These are phyloP conservation scores for Lagerstroemia speciosa DNA, from an alignment of 345 rosid species.

Conservation along the genomic window DNA sequence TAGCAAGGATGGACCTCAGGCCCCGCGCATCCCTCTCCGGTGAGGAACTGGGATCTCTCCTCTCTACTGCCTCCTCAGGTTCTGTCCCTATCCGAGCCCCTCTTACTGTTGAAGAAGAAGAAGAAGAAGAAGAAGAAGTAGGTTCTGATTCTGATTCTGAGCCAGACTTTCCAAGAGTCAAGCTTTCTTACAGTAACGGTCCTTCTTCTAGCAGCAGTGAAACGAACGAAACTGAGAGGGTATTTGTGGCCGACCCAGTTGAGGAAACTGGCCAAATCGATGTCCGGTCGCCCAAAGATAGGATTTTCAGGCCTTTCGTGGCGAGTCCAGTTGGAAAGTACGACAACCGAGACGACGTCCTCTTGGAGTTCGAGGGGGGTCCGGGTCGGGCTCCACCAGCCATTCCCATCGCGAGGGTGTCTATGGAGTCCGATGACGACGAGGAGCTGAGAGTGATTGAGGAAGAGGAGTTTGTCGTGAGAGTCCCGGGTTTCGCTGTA, in stretches of 20 bases:
- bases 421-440: constrained; percentile 46
- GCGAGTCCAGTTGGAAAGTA: constrained; percentile 4
- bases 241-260: constrained; percentile 23
- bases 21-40: background rate
- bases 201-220: constrained; percentile 18
- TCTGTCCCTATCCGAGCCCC: constrained; percentile 68
- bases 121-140: constrained; percentile 20
- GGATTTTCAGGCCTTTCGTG: constrained; percentile 15
- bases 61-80: constrained; percentile 4
- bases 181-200: background rate
- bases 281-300: constrained; percentile 18
- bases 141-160: constrained; percentile 31
- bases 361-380: background rate
- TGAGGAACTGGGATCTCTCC: constrained; percentile 13
- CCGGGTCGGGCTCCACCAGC: background rate
- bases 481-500: constrained; percentile 19
- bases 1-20: background rate
- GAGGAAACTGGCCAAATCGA: constrained; percentile 30
- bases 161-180: constrained; percentile 16
- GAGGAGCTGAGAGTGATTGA: constrained; percentile 25
- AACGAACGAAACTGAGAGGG: constrained; percentile 37
- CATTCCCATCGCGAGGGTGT: constrained; percentile 54
- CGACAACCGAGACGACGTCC: constrained; percentile 16
- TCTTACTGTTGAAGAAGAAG: constrained; percentile 36
- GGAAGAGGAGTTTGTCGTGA: constrained; percentile 27